A percentile compares a stretch with the other conserved stretches of the same genome.
These are phyloP conservation scores for Herpetomonas samuelpessoai DNA, from an alignment of 208 protist species.

Conservation along the genomic window DNA sequence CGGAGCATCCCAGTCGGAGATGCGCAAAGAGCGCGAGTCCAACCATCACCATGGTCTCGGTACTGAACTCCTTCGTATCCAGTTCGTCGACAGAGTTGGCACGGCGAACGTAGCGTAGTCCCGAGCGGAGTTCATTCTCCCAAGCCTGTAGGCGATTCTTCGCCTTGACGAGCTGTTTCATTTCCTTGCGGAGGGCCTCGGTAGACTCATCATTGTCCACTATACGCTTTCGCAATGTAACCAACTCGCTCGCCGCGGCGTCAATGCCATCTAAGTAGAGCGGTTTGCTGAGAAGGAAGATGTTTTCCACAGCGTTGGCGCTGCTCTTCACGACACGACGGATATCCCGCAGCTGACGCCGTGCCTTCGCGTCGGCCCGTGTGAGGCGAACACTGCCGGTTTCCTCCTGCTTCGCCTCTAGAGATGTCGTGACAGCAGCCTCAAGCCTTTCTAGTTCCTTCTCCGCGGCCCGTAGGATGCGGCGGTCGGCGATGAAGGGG, in stretches of 20 bases:
- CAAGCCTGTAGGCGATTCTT: constrained; percentile 26
- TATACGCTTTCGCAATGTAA: constrained; percentile 17
- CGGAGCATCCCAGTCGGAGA: neutral
- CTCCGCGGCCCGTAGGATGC: neutral
- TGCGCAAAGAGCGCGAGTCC: neutral
- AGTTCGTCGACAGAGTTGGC: neutral
- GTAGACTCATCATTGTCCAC: constrained; percentile 64
- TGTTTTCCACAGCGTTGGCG: constrained; percentile 7
- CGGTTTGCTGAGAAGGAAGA: constrained; percentile 22
- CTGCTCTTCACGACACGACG: neutral
- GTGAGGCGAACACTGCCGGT: neutral
- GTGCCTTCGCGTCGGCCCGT: neutral
- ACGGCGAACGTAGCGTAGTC: neutral
- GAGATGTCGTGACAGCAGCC: neutral
- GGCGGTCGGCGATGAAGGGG: neutral
- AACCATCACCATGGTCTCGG: neutral
- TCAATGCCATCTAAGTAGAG: constrained; percentile 15
- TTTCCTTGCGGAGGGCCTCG: constrained; percentile 35
- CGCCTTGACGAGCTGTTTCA: constrained; percentile 40
- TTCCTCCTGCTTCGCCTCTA: neutral
- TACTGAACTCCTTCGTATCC: neutral
- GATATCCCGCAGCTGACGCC: constrained; percentile 6
- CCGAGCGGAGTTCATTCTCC: constrained; percentile 2
- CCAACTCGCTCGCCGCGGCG: constrained; percentile 12
- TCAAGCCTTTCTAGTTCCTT: neutral